Conservation (phyloP, 2,329 filamentous ascomycete species). For the Alternaria ethzedia region DNA sequence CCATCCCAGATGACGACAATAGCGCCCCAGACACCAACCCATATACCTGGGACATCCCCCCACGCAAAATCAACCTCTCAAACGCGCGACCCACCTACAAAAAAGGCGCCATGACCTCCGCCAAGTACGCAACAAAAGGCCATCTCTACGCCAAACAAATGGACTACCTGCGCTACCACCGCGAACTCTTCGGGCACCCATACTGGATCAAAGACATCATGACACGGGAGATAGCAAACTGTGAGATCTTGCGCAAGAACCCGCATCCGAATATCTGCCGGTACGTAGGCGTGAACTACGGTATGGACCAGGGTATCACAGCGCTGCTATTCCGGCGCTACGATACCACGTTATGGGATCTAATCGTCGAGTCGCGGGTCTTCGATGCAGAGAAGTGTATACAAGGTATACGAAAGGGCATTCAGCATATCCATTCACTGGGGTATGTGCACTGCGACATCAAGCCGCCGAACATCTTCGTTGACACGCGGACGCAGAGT, state of each 20-base stretch:
- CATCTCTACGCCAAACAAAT: background rate
- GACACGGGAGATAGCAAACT: background rate
- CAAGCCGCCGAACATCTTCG: constrained; percentile 15
- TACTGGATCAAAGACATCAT: background rate
- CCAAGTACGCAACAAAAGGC: background rate
- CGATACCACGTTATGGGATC: background rate
- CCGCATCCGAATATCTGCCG: background rate
- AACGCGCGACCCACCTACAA: background rate
- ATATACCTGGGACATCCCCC: background rate
- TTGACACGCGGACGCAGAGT: background rate
- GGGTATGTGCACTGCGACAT: constrained; percentile 4
- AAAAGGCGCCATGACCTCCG: background rate
- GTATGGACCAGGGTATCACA: background rate
- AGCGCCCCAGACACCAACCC: background rate
- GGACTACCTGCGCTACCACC: background rate
- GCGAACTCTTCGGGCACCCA: background rate
- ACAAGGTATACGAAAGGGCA: background rate
- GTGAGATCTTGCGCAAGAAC: background rate
- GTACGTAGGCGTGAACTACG: background rate
- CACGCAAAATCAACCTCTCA: background rate
- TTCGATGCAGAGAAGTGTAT: background rate
- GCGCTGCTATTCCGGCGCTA: background rate
- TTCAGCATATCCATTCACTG: constrained; percentile 7
- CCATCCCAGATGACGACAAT: background rate
- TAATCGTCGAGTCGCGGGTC: background rate